phyloP scores from a whole-genome alignment of 371 early-diverging fungal genomes.

The Mucor racemosus region DNA sequence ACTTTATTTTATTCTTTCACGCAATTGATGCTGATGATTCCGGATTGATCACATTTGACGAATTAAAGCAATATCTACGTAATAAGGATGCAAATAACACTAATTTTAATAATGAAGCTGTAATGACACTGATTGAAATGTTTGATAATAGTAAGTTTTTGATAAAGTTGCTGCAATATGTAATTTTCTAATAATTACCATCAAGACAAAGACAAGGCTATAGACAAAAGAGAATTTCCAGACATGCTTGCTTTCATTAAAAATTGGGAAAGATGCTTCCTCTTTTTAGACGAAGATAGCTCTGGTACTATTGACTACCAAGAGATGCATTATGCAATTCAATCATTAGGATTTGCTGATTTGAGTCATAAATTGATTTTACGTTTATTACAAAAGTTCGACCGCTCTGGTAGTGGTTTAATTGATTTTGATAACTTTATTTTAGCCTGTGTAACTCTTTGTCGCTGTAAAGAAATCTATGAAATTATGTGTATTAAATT shows the following conservation, averaged over 20 bases:
- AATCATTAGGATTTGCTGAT: slow-evolving; percentile 6
- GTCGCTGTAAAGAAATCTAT: slow-evolving; percentile 12
- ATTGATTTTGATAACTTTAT: slow-evolving; percentile 24
- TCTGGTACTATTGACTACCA: slow-evolving; percentile 21
- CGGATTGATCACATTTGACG: slow-evolving; percentile 11
- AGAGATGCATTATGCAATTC: slow-evolving; percentile 17
- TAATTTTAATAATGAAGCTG: slow-evolving; percentile 14
- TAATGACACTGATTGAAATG: slow-evolving; percentile 12
- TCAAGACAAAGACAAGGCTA: slow-evolving; percentile 16
- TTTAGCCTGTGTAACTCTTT: slow-evolving; percentile 21
- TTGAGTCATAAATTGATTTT: neutral
- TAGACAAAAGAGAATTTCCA: slow-evolving; percentile 17
- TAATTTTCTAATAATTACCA: neutral
- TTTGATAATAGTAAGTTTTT: slow-evolving; percentile 18
- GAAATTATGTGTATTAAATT: slow-evolving; percentile 10
- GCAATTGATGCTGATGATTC: slow-evolving; percentile 11
- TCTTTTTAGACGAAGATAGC: slow-evolving; percentile 8
- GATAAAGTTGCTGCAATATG: neutral
- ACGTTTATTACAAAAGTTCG: slow-evolving; percentile 11
- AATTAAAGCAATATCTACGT: slow-evolving; percentile 9
- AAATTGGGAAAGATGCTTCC: slow-evolving; percentile 18
- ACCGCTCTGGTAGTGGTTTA: slow-evolving; percentile 3
- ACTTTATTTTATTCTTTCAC: slow-evolving; percentile 10
- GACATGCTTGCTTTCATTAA: slow-evolving; percentile 15
- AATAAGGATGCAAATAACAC: slow-evolving; percentile 11